Evolutionary conservation across 139 green algal genomes (phyloP).

Genomic region (Chlamydomonas schloesseri): DNA sequence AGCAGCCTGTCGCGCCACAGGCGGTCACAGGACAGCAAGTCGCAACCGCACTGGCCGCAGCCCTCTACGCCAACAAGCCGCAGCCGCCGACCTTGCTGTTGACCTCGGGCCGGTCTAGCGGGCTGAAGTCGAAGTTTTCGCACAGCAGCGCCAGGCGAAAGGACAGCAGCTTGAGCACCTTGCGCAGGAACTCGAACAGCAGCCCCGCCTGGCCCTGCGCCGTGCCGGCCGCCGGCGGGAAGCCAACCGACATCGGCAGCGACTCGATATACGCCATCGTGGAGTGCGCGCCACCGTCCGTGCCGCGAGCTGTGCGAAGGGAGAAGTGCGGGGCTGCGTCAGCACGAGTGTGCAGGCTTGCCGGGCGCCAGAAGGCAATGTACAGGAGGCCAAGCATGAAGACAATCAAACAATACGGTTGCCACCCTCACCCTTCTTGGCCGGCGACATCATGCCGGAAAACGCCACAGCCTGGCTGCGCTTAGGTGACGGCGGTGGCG

Average conservation of each 20-base stretch:
- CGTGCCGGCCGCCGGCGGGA: background rate
- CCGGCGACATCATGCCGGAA: slow-evolving; percentile 21
- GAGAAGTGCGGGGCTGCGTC: background rate
- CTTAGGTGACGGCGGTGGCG: slow-evolving; percentile 30
- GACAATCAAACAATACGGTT: too few species aligned
- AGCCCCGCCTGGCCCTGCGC: background rate
- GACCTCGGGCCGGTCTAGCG: slow-evolving; percentile 41
- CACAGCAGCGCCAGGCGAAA: slow-evolving; percentile 56
- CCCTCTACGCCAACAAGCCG: background rate
- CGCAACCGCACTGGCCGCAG: too few species aligned
- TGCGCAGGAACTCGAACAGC: slow-evolving; percentile 17
- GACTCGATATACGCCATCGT: background rate
- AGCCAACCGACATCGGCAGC: slow-evolving; percentile 2
- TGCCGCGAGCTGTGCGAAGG: slow-evolving; percentile 3
- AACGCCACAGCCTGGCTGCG: background rate
- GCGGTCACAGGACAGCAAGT: too few species aligned
- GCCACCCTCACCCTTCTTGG: slow-evolving; percentile 52
- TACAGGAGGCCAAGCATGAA: too few species aligned
- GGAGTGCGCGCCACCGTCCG: background rate
- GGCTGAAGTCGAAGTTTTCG: slow-evolving; percentile 57
- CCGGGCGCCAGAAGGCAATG: too few species aligned
- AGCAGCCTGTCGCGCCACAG: too few species aligned
- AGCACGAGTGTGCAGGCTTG: too few species aligned
- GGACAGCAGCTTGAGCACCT: slow-evolving; percentile 65
- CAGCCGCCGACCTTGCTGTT: slow-evolving; percentile 7